Base-by-base conservation (phyloP, 768 basidiomycete genomes). In the Butyriboletus loyo region DNA sequence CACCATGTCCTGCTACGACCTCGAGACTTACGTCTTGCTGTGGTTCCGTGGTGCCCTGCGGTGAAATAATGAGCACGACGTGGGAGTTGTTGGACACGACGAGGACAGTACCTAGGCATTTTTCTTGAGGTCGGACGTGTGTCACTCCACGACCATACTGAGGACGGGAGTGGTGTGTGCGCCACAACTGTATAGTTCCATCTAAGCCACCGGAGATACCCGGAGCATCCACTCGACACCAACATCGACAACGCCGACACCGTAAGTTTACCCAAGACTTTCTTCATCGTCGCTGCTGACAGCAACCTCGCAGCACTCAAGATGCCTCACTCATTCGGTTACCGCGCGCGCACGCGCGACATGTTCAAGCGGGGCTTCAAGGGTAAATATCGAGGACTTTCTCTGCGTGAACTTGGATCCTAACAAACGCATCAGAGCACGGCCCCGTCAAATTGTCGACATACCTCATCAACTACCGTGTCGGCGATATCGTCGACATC, bases 301-400 rank as follows among this genome's bases (percentile, higher is more conserved):
- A 30, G 41, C 49, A 40, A 50, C 35, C 3, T 46, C 31, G 13
- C 65, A 86, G 79, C 60, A 78, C 71, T 81, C 84, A 85, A 86
- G 73, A 98, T 99, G 96, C 96, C 96, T 80, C 93, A 98, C 92
- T 98, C 96, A 52, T 99, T 87, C 84, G 96, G 96, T 92, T 92
- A 95, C 82, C 88, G 96, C 73, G 96, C 96, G 89, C 94, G 96
- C 66, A 98, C 96, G 87, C 94, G 96, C 86, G 80, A 95, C 79
- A 97, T 98, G 95, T 98, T 99, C 90, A 94, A 91, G 85, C 82
- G 90, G 79, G 89, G 86, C 69, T 98, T 98, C 88, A 96, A 96
- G 84, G 85, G 94, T 95, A 74, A 66, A 81, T 72, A 55, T 45
- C 50, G 44, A 57, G 42, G 1, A 0, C 30, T 37, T 49, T 44